Conservation (phyloP, 768 basidiomycete genomes). For the Thelephora ganbajun region DNA sequence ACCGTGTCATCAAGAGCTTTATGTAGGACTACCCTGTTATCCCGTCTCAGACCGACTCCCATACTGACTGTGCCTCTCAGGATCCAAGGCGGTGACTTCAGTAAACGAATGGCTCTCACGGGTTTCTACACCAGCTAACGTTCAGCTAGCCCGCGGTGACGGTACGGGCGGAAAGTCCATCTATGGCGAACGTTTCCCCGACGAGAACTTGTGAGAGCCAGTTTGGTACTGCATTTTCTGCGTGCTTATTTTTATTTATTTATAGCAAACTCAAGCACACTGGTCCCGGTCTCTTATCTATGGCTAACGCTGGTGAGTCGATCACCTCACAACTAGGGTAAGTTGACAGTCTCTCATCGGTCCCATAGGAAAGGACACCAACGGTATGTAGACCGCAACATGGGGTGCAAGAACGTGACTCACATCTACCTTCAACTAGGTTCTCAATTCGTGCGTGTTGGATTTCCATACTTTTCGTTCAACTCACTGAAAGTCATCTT, state of each 20-base stretch:
- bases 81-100: conserved; percentile 99
- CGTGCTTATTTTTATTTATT: background rate
- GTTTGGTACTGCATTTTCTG: background rate
- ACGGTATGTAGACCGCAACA: conserved; percentile 36
- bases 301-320: conserved; percentile 61
- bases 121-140: background rate
- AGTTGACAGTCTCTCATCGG: background rate
- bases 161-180: conserved; percentile 94
- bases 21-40: conserved; percentile 36
- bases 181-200: conserved; percentile 81
- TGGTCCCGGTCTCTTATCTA: conserved; percentile 74
- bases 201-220: conserved; percentile 81
- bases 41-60: conserved; percentile 9
- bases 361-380: conserved; percentile 62
- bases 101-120: conserved; percentile 28
- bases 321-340: background rate
- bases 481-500: conserved; percentile 4
- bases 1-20: conserved; percentile 89
- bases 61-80: conserved; percentile 20
- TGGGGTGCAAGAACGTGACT: conserved; percentile 3
- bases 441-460: conserved; percentile 68
- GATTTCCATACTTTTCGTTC: background rate
- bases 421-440: conserved; percentile 25
- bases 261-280: conserved; percentile 90
- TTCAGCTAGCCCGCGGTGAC: conserved; percentile 53